phyloP scores from a whole-genome alignment of 441 rosid species.

The Euphorbia schlechtendalii region DNA sequence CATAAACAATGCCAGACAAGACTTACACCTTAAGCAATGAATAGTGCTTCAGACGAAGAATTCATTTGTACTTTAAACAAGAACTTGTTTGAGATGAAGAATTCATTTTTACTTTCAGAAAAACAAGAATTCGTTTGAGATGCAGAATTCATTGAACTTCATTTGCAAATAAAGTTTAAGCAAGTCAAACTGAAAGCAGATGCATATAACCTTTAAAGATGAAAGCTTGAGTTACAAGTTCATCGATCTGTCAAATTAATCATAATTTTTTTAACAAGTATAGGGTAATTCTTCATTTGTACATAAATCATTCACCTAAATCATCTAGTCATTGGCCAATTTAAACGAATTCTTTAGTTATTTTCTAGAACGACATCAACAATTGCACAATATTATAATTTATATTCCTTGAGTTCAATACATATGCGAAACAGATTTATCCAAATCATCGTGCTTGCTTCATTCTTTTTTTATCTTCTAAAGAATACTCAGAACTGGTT shows the following conservation, averaged over 20 bases:
- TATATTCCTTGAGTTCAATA: background rate
- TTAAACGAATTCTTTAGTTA: background rate
- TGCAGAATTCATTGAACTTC: too few relatives aligned
- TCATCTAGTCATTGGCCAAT: background rate
- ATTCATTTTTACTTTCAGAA: too few relatives aligned
- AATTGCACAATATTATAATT: background rate
- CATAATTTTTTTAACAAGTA: background rate
- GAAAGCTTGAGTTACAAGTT: constrained; percentile 36
- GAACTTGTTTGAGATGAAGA: too few relatives aligned
- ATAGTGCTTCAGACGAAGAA: too few relatives aligned
- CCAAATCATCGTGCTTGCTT: background rate
- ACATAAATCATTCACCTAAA: background rate
- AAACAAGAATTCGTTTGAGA: too few relatives aligned
- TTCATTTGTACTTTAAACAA: too few relatives aligned
- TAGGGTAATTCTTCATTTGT: constrained; percentile 1
- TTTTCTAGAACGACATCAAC: background rate
- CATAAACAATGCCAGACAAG: too few relatives aligned
- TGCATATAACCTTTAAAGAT: constrained; percentile 54
- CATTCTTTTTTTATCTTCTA: too few relatives aligned
- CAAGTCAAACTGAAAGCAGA: constrained; percentile 7
- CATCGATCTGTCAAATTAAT: constrained; percentile 10
- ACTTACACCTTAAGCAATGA: too few relatives aligned
- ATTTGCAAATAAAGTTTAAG: constrained; percentile 3
- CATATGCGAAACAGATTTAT: background rate
- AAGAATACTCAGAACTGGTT: background rate